phyloP scores from a whole-genome alignment of 208 protist species.

The Leishmania lainsoni region DNA sequence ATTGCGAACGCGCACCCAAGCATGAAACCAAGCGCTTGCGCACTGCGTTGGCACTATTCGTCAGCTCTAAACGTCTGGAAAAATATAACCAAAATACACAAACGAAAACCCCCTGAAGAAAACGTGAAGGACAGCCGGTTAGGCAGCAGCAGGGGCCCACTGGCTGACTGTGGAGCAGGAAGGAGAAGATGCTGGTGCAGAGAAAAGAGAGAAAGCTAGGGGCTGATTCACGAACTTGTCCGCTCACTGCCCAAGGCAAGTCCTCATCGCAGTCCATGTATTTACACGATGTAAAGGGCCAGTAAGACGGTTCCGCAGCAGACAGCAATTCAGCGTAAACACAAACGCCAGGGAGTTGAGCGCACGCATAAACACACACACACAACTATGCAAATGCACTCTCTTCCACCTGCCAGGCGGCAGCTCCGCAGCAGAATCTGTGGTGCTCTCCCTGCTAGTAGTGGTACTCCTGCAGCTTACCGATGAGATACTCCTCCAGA shows the following conservation, averaged over 20 bases:
- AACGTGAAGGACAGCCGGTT: background rate
- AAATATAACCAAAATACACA: background rate
- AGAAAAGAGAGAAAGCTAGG: background rate
- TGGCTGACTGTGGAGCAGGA: background rate
- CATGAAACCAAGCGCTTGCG: background rate
- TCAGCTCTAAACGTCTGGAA: background rate
- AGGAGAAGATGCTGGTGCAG: background rate
- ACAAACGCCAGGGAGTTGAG: background rate
- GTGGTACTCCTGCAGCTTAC: slow-evolving; percentile 29
- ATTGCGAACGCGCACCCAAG: background rate
- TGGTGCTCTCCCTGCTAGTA: background rate
- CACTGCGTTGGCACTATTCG: background rate
- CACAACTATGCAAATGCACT: background rate
- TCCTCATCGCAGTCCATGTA: background rate
- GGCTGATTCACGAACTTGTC: background rate
- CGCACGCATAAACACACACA: background rate
- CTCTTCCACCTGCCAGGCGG: background rate
- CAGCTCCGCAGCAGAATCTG: background rate
- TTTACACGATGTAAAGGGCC: background rate
- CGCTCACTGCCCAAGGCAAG: background rate
- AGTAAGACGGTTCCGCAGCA: background rate
- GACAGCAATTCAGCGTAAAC: background rate
- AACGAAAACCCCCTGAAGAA: background rate
- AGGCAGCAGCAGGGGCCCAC: too few species aligned
- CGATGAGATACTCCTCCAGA: slow-evolving; percentile 33